Conservation (phyloP, 1,284 basidiomycete genomes). For the Fistulina hepatica region DNA sequence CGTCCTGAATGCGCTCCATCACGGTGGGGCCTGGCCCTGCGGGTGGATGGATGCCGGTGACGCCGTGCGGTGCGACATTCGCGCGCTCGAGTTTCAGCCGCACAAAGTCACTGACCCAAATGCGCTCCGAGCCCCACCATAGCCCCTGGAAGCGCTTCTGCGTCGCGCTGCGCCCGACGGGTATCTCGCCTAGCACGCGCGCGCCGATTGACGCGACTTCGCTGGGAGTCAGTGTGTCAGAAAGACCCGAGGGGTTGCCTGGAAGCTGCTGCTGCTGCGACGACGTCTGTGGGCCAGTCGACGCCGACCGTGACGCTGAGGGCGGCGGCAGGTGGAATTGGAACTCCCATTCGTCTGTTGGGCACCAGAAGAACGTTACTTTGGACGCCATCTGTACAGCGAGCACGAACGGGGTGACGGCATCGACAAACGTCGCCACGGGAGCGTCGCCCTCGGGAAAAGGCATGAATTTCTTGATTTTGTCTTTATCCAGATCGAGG, state of each 20-base stretch:
- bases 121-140: constrained; percentile 84
- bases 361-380: not conserved
- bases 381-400: not conserved
- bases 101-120: constrained; percentile 78
- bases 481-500: not conserved
- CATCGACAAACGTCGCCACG: not conserved
- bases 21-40: constrained; percentile 41
- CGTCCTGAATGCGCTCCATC: constrained; percentile 15
- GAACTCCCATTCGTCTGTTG: constrained; percentile 1
- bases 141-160: constrained; percentile 66
- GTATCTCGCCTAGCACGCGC: constrained; percentile 9
- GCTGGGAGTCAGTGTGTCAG: not conserved
- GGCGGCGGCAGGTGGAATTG: not conserved
- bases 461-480: not conserved
- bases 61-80: constrained; percentile 53
- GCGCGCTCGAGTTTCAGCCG: constrained; percentile 61
- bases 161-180: no score
- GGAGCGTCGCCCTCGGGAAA: not conserved
- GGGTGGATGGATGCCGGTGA: constrained; percentile 43
- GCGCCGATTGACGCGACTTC: constrained; percentile 11
- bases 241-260: not conserved
- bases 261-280: not conserved
- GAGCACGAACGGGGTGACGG: not conserved
- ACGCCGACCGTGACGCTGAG: not conserved
- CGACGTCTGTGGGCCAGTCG: not conserved